Conservation (phyloP, 352 stramenopile genomes). For the Phytophthora niederhauseri region DNA sequence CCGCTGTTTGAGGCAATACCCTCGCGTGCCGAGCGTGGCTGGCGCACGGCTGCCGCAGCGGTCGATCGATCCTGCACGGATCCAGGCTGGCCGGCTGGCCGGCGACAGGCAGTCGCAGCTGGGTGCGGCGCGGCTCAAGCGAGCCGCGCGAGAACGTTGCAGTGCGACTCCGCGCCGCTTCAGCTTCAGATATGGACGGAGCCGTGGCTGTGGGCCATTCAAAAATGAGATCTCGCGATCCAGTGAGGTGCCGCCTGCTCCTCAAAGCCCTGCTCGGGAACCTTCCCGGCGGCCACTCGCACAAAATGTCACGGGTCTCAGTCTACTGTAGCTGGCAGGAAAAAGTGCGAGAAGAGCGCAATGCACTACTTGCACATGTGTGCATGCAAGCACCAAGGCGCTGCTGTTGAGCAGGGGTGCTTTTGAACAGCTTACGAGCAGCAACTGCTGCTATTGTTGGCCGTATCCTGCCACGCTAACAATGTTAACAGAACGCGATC, state of each 20-base stretch:
- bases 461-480: background rate
- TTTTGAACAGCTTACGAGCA: background rate
- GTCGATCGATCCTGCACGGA: background rate
- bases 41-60: background rate
- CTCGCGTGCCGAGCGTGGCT: background rate
- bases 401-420: background rate
- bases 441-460: background rate
- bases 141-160: background rate
- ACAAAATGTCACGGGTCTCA: background rate
- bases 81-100: background rate
- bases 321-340: background rate
- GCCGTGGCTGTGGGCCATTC: background rate
- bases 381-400: background rate
- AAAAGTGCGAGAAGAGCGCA: background rate
- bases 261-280: background rate
- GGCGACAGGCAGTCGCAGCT: background rate
- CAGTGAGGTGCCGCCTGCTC: background rate
- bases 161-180: conserved; percentile 12
- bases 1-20: conserved; percentile 1
- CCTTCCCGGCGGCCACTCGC: background rate
- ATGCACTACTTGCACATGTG: background rate
- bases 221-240: conserved; percentile 2
- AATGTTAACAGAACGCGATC: background rate
- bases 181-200: conserved; percentile 24
- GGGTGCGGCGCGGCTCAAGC: background rate